Evolutionary conservation across 2,329 filamentous ascomycete genomes (phyloP).

Genomic region (Metarhizium rileyi): DNA sequence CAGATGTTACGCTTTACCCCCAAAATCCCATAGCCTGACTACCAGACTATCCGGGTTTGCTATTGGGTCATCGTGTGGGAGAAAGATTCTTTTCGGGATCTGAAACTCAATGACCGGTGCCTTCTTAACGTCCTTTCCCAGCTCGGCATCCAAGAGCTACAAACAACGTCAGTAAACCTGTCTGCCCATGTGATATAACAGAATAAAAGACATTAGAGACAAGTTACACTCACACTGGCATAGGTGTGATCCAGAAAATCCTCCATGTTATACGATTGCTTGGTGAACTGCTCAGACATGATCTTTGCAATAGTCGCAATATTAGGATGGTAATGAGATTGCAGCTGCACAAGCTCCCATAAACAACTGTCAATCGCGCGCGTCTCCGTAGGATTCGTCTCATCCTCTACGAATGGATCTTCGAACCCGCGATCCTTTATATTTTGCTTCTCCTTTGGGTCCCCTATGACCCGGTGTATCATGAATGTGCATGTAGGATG

Average conservation of each 20-base stretch:
- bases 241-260: slow-evolving; percentile 97
- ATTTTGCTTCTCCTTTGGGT: slow-evolving; percentile 44
- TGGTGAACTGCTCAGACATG: slow-evolving; percentile 93
- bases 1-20: slow-evolving; percentile 6
- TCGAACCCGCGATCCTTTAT: slow-evolving; percentile 50
- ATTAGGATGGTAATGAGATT: slow-evolving; percentile 93
- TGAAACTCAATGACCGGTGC: slow-evolving; percentile 84
- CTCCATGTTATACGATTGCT: slow-evolving; percentile 88
- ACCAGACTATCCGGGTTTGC: slow-evolving; percentile 44
- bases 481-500: slow-evolving; percentile 93
- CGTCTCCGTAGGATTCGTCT: slow-evolving; percentile 77
- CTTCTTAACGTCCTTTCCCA: slow-evolving; percentile 76
- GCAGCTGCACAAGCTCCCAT: slow-evolving; percentile 88
- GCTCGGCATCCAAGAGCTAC: slow-evolving; percentile 74
- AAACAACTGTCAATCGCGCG: slow-evolving; percentile 82
- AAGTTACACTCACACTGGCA: slow-evolving; percentile 49
- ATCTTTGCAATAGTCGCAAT: slow-evolving; percentile 91
- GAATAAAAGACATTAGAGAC: neutral
- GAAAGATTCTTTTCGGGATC: slow-evolving; percentile 78
- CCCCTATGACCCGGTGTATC: slow-evolving; percentile 69
- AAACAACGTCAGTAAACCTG: neutral
- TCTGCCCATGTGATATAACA: neutral
- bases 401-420: slow-evolving; percentile 69
- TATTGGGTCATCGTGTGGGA: slow-evolving; percentile 38
- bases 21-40: slow-evolving; percentile 53